Evolutionary conservation across 331 rosid species (phyloP), one percentile per base, ranked within the genome.

Genomic region (Spiraea crenata): DNA sequence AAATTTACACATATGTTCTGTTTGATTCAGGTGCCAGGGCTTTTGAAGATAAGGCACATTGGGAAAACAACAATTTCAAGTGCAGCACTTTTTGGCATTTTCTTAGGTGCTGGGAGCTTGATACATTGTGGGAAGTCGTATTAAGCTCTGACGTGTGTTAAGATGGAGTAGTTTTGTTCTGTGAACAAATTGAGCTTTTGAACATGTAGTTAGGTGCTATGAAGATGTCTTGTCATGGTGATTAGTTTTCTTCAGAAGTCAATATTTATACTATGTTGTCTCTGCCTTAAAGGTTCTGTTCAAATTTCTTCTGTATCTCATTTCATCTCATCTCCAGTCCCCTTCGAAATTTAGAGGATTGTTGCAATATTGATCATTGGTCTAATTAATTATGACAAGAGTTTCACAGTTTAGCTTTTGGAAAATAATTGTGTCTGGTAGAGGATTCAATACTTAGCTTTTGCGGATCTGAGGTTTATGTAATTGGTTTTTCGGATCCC

Each of bases 51-150:
- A 72, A 84, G 96, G 85, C 84, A 86, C 44, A 85, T 92, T 65
- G 96, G 98, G 72, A 92, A 85, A 77, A 87, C 92, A 41, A 89
- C 98, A 8, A 76, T 92, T 13, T 92, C 92, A 49, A 92, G 92
- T 83, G 96, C 96, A 47, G 95, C 89, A 38, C 76, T 89, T 56
- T 92, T 92, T 50, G 95, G 98, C 68, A 89, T 92, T 68, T 92
- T 92, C 86, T 81, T 92, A 80, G 90, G 92, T 68, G 98, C 98
- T 66, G 98, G 98, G 54, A 83, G 96, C 81, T 86, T 92, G 82
- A 86, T 92, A 77, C 98, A 92, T 72, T 92, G 96, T 86, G 96
- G 98, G 58, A 92, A 90, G 87, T 89, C 93, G 76, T 87, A 92
- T 77, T 91, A 67, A 85, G 72, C 37, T 46, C 35, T 44, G 65